Conservation (phyloP, 2,329 filamentous ascomycete species). For the Samsoniella hepiali region DNA sequence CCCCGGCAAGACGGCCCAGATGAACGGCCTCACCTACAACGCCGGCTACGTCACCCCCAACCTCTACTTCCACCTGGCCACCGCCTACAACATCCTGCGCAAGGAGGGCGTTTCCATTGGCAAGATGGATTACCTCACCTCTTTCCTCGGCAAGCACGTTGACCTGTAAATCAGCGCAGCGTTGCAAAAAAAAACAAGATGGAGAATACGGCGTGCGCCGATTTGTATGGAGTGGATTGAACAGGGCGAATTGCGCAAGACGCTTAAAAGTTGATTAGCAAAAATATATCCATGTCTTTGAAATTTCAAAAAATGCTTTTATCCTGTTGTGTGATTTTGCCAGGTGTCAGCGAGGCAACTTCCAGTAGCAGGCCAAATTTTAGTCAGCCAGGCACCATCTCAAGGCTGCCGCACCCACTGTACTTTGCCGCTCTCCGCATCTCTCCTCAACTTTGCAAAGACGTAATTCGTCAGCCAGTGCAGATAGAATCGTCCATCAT, state of each 20-base stretch:
- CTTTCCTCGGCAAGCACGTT: constrained; percentile 32
- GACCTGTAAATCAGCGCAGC: not conserved
- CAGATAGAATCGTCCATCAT: constrained; percentile 22
- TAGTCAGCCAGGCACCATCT: constrained; percentile 9
- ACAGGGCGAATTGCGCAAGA: not conserved
- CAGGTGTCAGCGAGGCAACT: not conserved
- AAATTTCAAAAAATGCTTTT: not conserved
- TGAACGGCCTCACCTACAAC: constrained; percentile 41
- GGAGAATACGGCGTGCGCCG: not conserved
- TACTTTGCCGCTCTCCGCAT: not conserved
- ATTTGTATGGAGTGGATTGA: not conserved
- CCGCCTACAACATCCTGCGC: constrained; percentile 58
- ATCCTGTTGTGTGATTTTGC: not conserved
- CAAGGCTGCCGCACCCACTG: not conserved
- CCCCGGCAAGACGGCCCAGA: constrained; percentile 25
- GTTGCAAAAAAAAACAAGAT: not conserved
- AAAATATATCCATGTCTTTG: not conserved
- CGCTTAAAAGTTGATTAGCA: not conserved
- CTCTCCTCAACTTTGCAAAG: not conserved
- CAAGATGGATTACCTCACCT: constrained; percentile 52
- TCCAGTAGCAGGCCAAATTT: not conserved
- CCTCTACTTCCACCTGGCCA: constrained; percentile 61
- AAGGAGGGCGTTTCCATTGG: constrained; percentile 59
- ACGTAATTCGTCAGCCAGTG: not conserved
- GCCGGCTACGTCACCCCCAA: constrained; percentile 53